Evolutionary conservation across 2,329 filamentous ascomycete species (phyloP), one percentile per base, ranked within the genome.

Genomic region (Neoarthrinium moseri): DNA sequence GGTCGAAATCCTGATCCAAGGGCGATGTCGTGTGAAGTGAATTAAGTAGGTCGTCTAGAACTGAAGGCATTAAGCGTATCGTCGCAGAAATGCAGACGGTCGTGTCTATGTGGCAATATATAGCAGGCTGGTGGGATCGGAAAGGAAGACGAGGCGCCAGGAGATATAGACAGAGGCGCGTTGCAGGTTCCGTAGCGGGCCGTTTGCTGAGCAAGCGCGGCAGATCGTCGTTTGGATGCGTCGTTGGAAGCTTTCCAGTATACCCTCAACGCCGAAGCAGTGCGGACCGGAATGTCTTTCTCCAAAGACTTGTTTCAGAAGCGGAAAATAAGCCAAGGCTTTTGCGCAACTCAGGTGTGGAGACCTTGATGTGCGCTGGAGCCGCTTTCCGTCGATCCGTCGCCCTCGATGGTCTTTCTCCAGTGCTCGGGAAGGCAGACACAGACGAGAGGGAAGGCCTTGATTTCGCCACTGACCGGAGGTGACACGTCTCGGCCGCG

Each of bases 371-470:
- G 59, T 39, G 53, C 62, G 46, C 60, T 63, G 21, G 80, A 84
- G 45, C 74, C 77, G 8, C 78, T 77, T 59, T 86, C 84, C 4
- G 83, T 85, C 22, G 83, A 86, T 24, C 80, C 78, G 59, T 96
- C 91, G 48, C 91, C 90, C 53, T 97, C 92, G 57, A 97, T 95
- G 2, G 92, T 97, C 71, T 94, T 96, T 61, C 86, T 84, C 92
- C 92, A 99, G 67, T 96, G 91, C 61, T 96, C 89, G 21, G 92
- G 94, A 24, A 96, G 74, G 67, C 94, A 97, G 33, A 97, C 90
- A 62, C 92, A 99, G 40, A 99, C 92, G 52, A 99, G 77, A 35
- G 94, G 94, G 77, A 97, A 97, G 24, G 94, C 94, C 68, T 97
- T 97, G 73, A 97, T 94, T 65, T 97, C 92, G 49, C 89, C 89